Percentiles rank a stretch among this genome's conserved stretches.
These are phyloP conservation scores for Trichosporon ovoides DNA, from an alignment of 1,284 basidiomycete species.

Conservation along the genomic window DNA sequence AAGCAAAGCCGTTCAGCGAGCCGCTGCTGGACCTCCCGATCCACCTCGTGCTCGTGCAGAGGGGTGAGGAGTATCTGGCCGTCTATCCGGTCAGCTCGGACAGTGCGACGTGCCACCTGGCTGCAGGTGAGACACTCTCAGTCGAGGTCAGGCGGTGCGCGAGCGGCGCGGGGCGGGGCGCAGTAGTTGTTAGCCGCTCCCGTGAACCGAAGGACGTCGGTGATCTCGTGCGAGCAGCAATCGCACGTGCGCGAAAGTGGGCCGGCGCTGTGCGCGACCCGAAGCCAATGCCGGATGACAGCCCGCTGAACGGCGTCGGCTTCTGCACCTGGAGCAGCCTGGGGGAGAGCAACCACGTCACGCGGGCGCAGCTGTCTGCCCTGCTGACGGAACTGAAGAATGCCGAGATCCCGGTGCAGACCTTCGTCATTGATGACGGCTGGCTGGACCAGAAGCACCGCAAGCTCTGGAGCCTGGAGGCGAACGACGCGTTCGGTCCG, in stretches of 20 bases:
- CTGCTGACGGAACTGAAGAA: slow-evolving; percentile 9
- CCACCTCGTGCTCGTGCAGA: slow-evolving; percentile 8
- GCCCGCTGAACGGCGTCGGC: slow-evolving; percentile 14
- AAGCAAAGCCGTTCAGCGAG: background rate
- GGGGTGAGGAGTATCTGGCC: slow-evolving; percentile 1
- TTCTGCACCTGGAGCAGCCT: slow-evolving; percentile 22
- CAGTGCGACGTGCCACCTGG: slow-evolving; percentile 3
- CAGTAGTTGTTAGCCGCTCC: slow-evolving; percentile 3
- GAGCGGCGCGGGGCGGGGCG: background rate
- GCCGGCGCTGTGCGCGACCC: background rate
- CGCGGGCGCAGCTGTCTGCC: slow-evolving; percentile 2
- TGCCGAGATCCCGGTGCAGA: slow-evolving; percentile 24
- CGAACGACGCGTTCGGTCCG: slow-evolving; percentile 8
- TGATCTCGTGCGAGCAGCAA: background rate
- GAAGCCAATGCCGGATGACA: background rate
- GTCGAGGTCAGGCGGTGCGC: background rate
- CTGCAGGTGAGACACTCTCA: background rate
- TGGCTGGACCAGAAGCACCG: slow-evolving; percentile 30
- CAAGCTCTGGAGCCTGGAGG: slow-evolving; percentile 14
- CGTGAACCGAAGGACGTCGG: background rate
- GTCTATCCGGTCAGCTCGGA: slow-evolving; percentile 10
- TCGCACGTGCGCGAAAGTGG: slow-evolving; percentile 5
- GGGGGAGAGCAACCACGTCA: slow-evolving; percentile 15
- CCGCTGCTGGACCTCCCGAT: slow-evolving; percentile 4
- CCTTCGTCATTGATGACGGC: slow-evolving; percentile 41